Base-by-base conservation (phyloP, 2,329 filamentous ascomycete species). In the Aspergillus brasiliensis region DNA sequence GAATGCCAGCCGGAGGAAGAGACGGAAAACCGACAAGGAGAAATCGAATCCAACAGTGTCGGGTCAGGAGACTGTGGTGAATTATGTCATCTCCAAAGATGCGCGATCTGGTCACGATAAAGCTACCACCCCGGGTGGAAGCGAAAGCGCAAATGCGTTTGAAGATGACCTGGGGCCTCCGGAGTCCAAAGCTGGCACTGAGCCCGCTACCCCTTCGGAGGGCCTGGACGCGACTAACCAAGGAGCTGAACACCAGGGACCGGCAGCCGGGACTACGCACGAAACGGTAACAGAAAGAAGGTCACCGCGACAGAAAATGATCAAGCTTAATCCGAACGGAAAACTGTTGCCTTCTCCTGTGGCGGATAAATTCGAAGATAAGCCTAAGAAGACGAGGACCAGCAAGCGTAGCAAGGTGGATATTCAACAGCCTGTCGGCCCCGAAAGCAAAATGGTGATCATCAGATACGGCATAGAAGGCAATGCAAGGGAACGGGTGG, bases 401-500 rank as follows among this genome's bases (percentile, higher is more conserved):
- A 69, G 62, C 40, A 78, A 75, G 63, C 71, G 75, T 44, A 70
- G 71, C 40, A 81, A 75, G 67, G 69, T 62, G 5, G 51, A 72
- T 66, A 62, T 73, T 62, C 19, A 67, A 13, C 77, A 78, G 40
- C 71, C 76, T 4, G 74, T 73, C 21, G 60, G 62, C 25, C 25
- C 17, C n/a, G 62, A 62, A 8, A 64, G 57, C 21, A 71, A 68
- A 51, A 3, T 90, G 5, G 82, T 87, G 2, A 76, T 77, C 11
- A 80, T 92, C 31, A 81, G 77, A 61, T 94, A 94, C 69, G 85
- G 84, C 2, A 70, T 67, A 4, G 82, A 85, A 58, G 71, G 77
- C 6, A 71, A 70, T 27, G 77, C 76, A 40, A 81, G 82, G 40
- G 69, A 73, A 31, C 75, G 76, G 0, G 72, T 91, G 27, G 89